Conservation (phyloP, 2,329 filamentous ascomycete genomes). For the Scedosporium dehoogii region DNA sequence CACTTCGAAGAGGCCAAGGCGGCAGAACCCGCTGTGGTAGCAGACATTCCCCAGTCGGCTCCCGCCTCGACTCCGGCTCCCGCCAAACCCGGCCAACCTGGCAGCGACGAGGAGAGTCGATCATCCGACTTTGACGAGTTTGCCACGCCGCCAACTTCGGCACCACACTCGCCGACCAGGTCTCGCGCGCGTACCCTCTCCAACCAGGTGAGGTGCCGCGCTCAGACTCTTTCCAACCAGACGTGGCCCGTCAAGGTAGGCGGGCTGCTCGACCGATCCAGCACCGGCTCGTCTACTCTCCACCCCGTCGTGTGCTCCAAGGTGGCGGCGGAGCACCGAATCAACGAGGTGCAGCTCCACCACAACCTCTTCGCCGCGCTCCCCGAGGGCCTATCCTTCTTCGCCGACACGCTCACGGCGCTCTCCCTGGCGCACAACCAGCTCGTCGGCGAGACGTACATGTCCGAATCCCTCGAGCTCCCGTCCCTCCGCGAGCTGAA, state of each 20-base stretch:
- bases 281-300: slow-evolving; percentile 51
- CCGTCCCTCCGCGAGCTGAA: slow-evolving; percentile 70
- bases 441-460: slow-evolving; percentile 52
- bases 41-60: not conserved
- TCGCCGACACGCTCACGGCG: slow-evolving; percentile 59
- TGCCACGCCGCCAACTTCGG: slow-evolving; percentile 46
- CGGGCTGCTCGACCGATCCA: slow-evolving; percentile 61
- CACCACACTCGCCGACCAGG: slow-evolving; percentile 37
- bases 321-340: slow-evolving; percentile 40
- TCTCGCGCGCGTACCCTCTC: slow-evolving; percentile 38
- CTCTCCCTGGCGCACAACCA: slow-evolving; percentile 71
- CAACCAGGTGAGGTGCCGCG: slow-evolving; percentile 31
- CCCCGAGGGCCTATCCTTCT: slow-evolving; percentile 60
- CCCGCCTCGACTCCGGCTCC: not conserved
- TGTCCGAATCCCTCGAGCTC: slow-evolving; percentile 58
- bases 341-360: slow-evolving; percentile 56
- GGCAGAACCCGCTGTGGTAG: slow-evolving; percentile 4
- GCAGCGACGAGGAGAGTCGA: slow-evolving; percentile 28
- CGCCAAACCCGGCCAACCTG: not conserved
- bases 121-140: slow-evolving; percentile 45
- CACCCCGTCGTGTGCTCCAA: slow-evolving; percentile 47
- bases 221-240: slow-evolving; percentile 35
- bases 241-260: slow-evolving; percentile 46
- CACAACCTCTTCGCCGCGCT: slow-evolving; percentile 66
- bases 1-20: slow-evolving; percentile 2